Evolutionary conservation across 2,329 filamentous ascomycete species (phyloP), one percentile per base, ranked within the genome.

Genomic region (Onygenales sp.): DNA sequence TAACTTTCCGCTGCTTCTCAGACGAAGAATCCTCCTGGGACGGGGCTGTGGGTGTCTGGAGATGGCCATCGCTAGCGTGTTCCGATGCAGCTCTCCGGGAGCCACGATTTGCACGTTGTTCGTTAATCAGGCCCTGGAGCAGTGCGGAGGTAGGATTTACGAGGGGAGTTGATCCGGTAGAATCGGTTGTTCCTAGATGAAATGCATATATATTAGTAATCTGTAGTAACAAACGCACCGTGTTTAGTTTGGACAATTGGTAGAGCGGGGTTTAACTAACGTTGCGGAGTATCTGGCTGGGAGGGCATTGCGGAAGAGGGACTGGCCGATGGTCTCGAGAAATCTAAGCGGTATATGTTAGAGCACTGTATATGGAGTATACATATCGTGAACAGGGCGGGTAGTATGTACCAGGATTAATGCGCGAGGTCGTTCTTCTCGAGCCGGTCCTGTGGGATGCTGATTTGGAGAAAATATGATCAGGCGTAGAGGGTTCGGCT

Each of bases 101-200:
- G 27, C 61, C 61, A 44, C 69, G 67, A 51, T 63, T 63, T 4
- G 70, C 70, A 10, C 70, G 69, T 51, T 71, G 69, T 56, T 73
- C 70, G 52, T 70, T 70, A 37, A 73, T 62, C 32, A 72, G 56
- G 52, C 65, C 68, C 51, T 73, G 69, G 17, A 73, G 58, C 3
- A 73, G 63, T 17, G 62, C 59, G 1, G 70, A 73, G 2, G 66
- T 65, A 9, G 70, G 70, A 45, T 71, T 70, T 7, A 72, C 69
- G 2, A 69, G 51, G 6, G 67, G 63, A 2, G 65, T 60, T 9
- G 64, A 59, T 13, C 54, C 57, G 4, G 59, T 55, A 7, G 55
- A 48, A 14, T 70, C 68, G 2, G 63, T 62, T 5, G 61, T 67
- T 52, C 58, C 68, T 70, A 49, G 33, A 21, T 36, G 31, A 47